Percentiles rank a stretch among this genome's conserved stretches.
Conservation (phyloP, 306 rosid species). For the Quercus variabilis region DNA sequence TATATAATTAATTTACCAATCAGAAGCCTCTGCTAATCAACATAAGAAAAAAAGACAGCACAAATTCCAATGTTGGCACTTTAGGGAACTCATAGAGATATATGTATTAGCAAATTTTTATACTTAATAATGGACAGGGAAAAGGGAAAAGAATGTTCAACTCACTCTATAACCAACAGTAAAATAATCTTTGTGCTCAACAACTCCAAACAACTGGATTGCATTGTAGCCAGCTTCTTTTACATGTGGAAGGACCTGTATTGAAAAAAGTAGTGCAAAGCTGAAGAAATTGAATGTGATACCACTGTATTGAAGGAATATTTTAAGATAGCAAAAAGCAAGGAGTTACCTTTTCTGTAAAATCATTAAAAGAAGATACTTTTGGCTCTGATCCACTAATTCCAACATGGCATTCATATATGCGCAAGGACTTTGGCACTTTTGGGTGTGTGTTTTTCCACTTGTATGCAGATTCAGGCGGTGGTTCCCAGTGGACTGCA, state of each 20-base stretch:
- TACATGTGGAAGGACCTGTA: conserved; percentile 87
- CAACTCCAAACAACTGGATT: conserved; percentile 85
- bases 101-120: conserved; percentile 8
- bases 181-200: conserved; percentile 93
- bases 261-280: conserved; percentile 16
- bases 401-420: conserved; percentile 96
- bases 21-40: neutral
- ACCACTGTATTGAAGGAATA: conserved; percentile 6
- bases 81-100: conserved; percentile 10
- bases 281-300: conserved; percentile 6
- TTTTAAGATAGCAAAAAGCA: neutral
- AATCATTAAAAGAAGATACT: conserved; percentile 75
- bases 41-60: neutral
- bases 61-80: conserved; percentile 2
- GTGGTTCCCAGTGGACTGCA: conserved; percentile 97
- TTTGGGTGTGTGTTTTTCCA: conserved; percentile 70
- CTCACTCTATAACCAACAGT: conserved; percentile 95
- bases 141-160: conserved; percentile 19
- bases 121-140: neutral
- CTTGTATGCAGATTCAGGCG: conserved; percentile 75
- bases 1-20: neutral
- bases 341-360: conserved; percentile 53
- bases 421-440: conserved; percentile 66
- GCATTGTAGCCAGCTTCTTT: conserved; percentile 90
- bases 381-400: conserved; percentile 89